These are phyloP conservation scores for Glycine soja DNA, from an alignment of 306 rosid species.

Conservation along the genomic window DNA sequence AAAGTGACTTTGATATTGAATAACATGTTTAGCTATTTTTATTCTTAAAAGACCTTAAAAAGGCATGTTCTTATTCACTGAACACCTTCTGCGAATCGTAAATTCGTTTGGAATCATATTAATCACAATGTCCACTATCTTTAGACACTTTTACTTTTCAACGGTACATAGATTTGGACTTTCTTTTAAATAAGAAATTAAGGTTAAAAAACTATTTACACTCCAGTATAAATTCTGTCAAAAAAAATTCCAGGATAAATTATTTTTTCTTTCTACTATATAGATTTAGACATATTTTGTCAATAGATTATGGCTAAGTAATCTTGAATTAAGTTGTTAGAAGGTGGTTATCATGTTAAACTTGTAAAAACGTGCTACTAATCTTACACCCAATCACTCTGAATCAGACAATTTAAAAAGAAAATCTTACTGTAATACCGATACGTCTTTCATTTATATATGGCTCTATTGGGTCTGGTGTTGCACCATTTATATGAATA, in stretches of 20 bases:
- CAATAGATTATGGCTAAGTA: background rate
- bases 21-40: background rate
- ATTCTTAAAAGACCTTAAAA: background rate
- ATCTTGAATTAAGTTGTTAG: background rate
- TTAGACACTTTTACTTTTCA: constrained; percentile 5
- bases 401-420: background rate
- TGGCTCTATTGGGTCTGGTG: background rate
- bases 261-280: background rate
- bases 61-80: constrained; percentile 23
- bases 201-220: background rate
- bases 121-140: background rate
- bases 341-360: background rate
- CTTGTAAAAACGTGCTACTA: background rate
- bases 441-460: background rate
- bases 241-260: background rate
- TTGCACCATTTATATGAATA: constrained; percentile 23
- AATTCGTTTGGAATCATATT: constrained; percentile 4
- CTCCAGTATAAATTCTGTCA: background rate
- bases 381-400: background rate
- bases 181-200: background rate
- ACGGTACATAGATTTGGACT: constrained; percentile 3
- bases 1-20: background rate
- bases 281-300: background rate
- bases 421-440: background rate
- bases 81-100: background rate